These are phyloP conservation scores for Cercophora sp. DNA, from an alignment of 495 filamentous ascomycete species.

Conservation along the genomic window DNA sequence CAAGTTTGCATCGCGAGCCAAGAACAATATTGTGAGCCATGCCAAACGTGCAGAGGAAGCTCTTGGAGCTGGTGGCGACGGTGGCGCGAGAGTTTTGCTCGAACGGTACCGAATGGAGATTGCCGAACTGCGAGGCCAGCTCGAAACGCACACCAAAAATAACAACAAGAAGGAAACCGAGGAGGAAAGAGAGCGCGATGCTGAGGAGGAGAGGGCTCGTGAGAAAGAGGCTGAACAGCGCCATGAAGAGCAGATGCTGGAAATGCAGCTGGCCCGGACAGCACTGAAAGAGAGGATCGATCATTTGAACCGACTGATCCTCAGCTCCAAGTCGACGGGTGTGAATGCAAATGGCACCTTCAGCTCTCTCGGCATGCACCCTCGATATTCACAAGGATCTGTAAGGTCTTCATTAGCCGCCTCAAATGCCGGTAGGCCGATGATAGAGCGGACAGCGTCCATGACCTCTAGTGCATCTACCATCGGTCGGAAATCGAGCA, in stretches of 20 bases:
- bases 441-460: constrained; percentile 60
- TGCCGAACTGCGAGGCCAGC: constrained; percentile 69
- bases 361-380: constrained; percentile 67
- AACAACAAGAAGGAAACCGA: constrained; percentile 62
- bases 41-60: constrained; percentile 94
- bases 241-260: constrained; percentile 94
- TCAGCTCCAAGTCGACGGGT: constrained; percentile 91
- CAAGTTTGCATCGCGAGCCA: constrained; percentile 93
- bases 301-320: constrained; percentile 90
- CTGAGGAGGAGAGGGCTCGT: constrained; percentile 61
- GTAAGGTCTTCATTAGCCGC: constrained; percentile 69
- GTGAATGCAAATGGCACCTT: constrained; percentile 75
- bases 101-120: constrained; percentile 97
- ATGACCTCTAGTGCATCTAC: constrained; percentile 61
- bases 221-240: constrained; percentile 79
- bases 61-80: constrained; percentile 68
- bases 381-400: constrained; percentile 56
- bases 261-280: constrained; percentile 95
- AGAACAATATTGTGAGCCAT: constrained; percentile 97
- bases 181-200: constrained; percentile 54
- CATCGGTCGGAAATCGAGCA: constrained; percentile 45
- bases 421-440: constrained; percentile 57
- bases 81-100: constrained; percentile 78
- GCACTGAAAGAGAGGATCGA: constrained; percentile 96
- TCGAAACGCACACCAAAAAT: constrained; percentile 68